Conservation (phyloP, 345 rosid genomes). For the Heritiera fomes region DNA sequence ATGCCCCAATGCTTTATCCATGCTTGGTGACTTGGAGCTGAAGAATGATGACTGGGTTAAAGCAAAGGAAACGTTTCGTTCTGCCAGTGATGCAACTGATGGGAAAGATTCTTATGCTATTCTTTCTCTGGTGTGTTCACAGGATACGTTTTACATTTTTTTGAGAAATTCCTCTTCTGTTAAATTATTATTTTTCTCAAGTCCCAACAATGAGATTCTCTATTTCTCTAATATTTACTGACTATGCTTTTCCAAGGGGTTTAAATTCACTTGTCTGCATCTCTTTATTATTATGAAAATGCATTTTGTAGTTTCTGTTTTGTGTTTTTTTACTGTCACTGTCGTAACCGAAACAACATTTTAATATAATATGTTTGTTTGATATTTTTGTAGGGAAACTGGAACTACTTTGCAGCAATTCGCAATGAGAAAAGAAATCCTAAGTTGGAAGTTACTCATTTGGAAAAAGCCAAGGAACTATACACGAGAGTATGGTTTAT, state of each 20-base stretch:
- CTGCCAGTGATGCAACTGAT: constrained; percentile 90
- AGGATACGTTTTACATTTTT: neutral
- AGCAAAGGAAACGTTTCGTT: constrained; percentile 96
- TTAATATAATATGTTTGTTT: constrained; percentile 24
- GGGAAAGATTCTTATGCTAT: constrained; percentile 96
- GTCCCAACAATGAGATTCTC: neutral
- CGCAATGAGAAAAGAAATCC: constrained; percentile 98
- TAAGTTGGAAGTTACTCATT: constrained; percentile 96
- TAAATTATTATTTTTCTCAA: constrained; percentile 3
- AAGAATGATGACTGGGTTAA: constrained; percentile 99
- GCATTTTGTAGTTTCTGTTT: neutral
- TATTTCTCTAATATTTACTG: neutral
- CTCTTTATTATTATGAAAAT: neutral
- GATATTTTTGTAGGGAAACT: constrained; percentile 64
- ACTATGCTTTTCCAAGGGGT: neutral
- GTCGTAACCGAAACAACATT: neutral
- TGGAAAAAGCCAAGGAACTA: constrained; percentile 97
- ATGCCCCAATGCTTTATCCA: constrained; percentile 81
- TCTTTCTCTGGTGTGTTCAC: constrained; percentile 74
- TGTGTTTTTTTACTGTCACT: neutral
- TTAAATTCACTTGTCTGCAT: neutral
- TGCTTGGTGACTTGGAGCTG: constrained; percentile 98
- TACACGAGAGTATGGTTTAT: constrained; percentile 68
- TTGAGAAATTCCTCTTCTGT: neutral
- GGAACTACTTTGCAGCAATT: constrained; percentile 97